phyloP scores from a whole-genome alignment of 352 stramenopile genomes.

The Globisporangium alternatum region DNA sequence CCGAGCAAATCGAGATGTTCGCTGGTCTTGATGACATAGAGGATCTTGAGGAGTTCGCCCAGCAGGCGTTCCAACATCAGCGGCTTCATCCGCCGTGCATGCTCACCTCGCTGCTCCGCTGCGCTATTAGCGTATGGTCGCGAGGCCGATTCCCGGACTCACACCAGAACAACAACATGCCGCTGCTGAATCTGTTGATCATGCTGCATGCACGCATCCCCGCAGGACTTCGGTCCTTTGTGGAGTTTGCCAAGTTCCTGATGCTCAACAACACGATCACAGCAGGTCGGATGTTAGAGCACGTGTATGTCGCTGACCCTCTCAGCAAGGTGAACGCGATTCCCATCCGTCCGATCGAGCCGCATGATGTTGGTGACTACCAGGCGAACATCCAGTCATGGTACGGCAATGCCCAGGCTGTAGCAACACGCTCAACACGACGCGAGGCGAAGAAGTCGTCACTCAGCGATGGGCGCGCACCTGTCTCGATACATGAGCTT shows the following conservation, averaged over 20 bases:
- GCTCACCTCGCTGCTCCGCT: slow-evolving; percentile 37
- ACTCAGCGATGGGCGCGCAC: neutral
- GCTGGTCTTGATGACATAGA: slow-evolving; percentile 15
- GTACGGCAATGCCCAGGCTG: slow-evolving; percentile 23
- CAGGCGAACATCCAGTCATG: slow-evolving; percentile 25
- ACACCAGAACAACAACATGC: slow-evolving; percentile 16
- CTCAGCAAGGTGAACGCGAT: neutral
- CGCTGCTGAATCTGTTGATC: slow-evolving; percentile 36
- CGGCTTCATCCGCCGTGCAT: slow-evolving; percentile 12
- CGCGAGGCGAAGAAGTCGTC: neutral
- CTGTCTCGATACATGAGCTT: slow-evolving; percentile 18
- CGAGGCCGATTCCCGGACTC: slow-evolving; percentile 40
- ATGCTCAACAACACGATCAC: slow-evolving; percentile 34
- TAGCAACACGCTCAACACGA: slow-evolving; percentile 14
- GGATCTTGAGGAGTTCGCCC: neutral
- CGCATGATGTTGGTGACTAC: slow-evolving; percentile 13
- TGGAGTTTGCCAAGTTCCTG: slow-evolving; percentile 70
- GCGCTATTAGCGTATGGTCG: slow-evolving; percentile 34
- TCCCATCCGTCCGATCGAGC: slow-evolving; percentile 9
- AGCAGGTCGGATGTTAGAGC: slow-evolving; percentile 41
- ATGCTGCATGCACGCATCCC: slow-evolving; percentile 30
- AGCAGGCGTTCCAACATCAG: slow-evolving; percentile 10
- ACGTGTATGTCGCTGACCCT: slow-evolving; percentile 37
- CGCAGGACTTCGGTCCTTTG: slow-evolving; percentile 43
- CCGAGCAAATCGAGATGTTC: slow-evolving; percentile 16